Conservation (phyloP, 352 stramenopile species). For the Pythium volutum region DNA sequence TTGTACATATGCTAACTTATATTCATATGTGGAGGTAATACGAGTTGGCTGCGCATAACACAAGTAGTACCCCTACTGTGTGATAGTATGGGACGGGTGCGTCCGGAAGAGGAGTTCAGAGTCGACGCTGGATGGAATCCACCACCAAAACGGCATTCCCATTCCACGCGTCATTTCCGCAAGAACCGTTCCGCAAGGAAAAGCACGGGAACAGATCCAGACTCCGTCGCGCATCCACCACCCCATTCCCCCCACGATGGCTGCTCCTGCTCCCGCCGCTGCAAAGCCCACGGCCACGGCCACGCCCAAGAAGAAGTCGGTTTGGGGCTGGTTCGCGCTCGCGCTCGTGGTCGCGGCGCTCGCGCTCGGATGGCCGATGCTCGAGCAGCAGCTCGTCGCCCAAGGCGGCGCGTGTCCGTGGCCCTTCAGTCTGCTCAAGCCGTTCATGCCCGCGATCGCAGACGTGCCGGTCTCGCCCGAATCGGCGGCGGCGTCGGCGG, state of each 20-base stretch:
- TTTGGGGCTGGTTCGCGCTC: slow-evolving; percentile 42
- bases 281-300: background rate
- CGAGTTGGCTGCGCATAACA: no score
- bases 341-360: slow-evolving; percentile 54
- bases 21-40: no score
- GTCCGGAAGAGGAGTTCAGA: background rate
- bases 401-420: slow-evolving; percentile 63
- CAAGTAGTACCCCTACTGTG: background rate
- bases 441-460: slow-evolving; percentile 17
- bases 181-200: background rate
- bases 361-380: slow-evolving; percentile 62
- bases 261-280: no score
- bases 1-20: no score
- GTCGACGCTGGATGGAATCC: background rate
- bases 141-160: background rate
- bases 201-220: no score
- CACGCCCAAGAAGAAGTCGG: slow-evolving; percentile 15
- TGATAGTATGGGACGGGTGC: background rate
- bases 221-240: background rate
- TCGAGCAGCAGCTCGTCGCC: slow-evolving; percentile 61
- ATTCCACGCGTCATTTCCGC: slow-evolving; percentile 6
- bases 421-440: slow-evolving; percentile 51
- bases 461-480: slow-evolving; percentile 20
- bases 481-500: slow-evolving; percentile 21
- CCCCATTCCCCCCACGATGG: background rate